A percentile compares a stretch with the other conserved stretches of the same genome.
Evolutionary conservation across 768 basidiomycete genomes (phyloP).

Genomic region (Leccinum imitatum): DNA sequence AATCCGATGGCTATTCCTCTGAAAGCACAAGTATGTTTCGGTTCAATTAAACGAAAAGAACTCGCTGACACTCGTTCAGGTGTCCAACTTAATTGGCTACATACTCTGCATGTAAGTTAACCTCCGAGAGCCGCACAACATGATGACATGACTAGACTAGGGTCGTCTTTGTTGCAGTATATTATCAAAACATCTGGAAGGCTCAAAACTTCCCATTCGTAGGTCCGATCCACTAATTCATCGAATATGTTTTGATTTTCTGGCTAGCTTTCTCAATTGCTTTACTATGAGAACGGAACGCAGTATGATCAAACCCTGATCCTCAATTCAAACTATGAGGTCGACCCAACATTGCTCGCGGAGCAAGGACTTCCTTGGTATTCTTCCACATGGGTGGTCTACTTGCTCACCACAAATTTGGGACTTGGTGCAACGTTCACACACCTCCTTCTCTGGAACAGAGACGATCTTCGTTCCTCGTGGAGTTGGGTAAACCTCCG

Average conservation of each 20-base stretch:
- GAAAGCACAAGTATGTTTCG: slow-evolving; percentile 41
- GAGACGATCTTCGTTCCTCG: slow-evolving; percentile 44
- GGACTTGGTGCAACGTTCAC: slow-evolving; percentile 48
- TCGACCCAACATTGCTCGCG: slow-evolving; percentile 49
- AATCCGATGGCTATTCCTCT: slow-evolving; percentile 58
- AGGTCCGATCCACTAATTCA: slow-evolving; percentile 30
- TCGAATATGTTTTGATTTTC: neutral
- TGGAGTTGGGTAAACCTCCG: slow-evolving; percentile 46
- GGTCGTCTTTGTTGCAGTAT: slow-evolving; percentile 39
- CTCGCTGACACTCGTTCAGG: slow-evolving; percentile 8
- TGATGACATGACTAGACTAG: slow-evolving; percentile 17
- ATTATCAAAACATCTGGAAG: slow-evolving; percentile 54
- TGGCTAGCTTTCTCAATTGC: slow-evolving; percentile 43
- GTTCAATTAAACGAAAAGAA: neutral
- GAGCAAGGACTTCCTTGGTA: slow-evolving; percentile 37
- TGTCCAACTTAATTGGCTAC: slow-evolving; percentile 52
- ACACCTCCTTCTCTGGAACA: slow-evolving; percentile 54
- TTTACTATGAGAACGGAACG: slow-evolving; percentile 54
- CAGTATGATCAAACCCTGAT: slow-evolving; percentile 53
- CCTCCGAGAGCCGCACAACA: neutral
- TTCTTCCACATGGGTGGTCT: slow-evolving; percentile 25
- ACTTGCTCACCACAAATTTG: slow-evolving; percentile 20
- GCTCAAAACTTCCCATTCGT: slow-evolving; percentile 61
- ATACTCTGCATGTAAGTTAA: slow-evolving; percentile 52
- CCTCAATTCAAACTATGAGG: slow-evolving; percentile 49